Evolutionary conservation across 352 stramenopile genomes (phyloP), one percentile per base, ranked within the genome.

Genomic region (Globisporangium cederbergense): DNA sequence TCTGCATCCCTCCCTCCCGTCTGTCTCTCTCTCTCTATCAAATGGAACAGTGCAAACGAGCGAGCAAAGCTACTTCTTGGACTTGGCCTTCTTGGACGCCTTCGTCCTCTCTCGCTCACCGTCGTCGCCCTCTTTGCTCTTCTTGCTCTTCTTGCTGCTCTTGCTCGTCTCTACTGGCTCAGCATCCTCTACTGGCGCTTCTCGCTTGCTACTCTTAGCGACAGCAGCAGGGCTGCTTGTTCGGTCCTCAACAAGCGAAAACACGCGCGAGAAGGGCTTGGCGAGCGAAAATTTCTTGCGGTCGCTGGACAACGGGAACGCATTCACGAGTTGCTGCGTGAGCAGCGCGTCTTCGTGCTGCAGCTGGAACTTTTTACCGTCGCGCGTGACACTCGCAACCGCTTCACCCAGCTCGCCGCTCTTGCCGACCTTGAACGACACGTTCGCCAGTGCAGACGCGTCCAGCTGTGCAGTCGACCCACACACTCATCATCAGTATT

Each of bases 241-340:
- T 34, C 76, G 74, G 54, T 88, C 66, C 54, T 90, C 72, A 14
- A 93, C 73, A 10, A 93, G 72, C 36, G 85, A 91, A 50, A 91
- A 90, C 55, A 78, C 89, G 52, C 79, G 78, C 45, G 80, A 72
- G 60, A 93, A 93, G 0, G 84, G 84, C 63, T 91, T 91, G 49
- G 75, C 84, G 13, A 93, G 72, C 47, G 79, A 74, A 30, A 88
- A 91, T 6, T 75, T 81, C 51, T 77, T 72, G 53, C 81, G 84
- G 57, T 93, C 70, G 36, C 73, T 70, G 1, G 79, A 74, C 6
- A 78, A 58, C 18, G 84, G 82, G 58, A 93, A 81, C 10, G 84
- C 84, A 55, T 93, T 93, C 58, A 89, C 81, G 34, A 93, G 73
- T 66, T 91, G 84, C n/a, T 82, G 72, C 22, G 84, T 84, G 14